Base-by-base conservation (phyloP, 2,329 filamentous ascomycete species). In the Colletotrichum tropicale region DNA sequence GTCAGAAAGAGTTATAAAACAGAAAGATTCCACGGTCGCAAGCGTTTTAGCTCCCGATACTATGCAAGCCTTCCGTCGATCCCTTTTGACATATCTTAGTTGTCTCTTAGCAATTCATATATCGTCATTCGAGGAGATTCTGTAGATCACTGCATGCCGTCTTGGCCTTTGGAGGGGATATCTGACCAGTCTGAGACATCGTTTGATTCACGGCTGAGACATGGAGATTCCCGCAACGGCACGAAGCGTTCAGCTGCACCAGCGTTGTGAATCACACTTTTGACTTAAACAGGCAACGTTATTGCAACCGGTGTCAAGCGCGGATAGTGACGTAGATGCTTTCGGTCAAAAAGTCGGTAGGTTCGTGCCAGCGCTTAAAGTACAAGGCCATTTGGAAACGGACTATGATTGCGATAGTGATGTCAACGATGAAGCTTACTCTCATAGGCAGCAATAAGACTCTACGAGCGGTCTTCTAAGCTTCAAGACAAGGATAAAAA, bases 391-490 rank as follows among this genome's bases (percentile, higher is more conserved):
- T 21, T 21, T 7, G 4, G 10, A 21, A 52, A 21, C 43, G n/a
- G n/a, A 12, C 3, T 13, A 21, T 21, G n/a, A 52, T 8, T 21
- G 3, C 6, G 9, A 48, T 2, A n/a, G 18, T 21, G 38, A 48
- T 48, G 3, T 21, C 38, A 12, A 3, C 5, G 18, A 1, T 48
- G 38, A 48, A 48, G 10, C 0, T 5, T 3, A 3, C 0, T 52
- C 43, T 21, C 6, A 1, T 21, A 48, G 10, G 10, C 10, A 48
- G n/a, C 10, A 34, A 34, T 21, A 1, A 10, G n/a, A 48, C 6
- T 48, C n/a, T 21, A 48, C 9, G 9, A 5, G 13, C 3, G 10
- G n/a, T 24, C 43, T 52, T 21, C 0, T 3, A 13, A 5, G 12
- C 9, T 24, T 52, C 4, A 21, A 12, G 3, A 21, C 9, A 48